These are phyloP conservation scores for Penicillium lagena DNA, from an alignment of 495 filamentous ascomycete species.

Conservation along the genomic window DNA sequence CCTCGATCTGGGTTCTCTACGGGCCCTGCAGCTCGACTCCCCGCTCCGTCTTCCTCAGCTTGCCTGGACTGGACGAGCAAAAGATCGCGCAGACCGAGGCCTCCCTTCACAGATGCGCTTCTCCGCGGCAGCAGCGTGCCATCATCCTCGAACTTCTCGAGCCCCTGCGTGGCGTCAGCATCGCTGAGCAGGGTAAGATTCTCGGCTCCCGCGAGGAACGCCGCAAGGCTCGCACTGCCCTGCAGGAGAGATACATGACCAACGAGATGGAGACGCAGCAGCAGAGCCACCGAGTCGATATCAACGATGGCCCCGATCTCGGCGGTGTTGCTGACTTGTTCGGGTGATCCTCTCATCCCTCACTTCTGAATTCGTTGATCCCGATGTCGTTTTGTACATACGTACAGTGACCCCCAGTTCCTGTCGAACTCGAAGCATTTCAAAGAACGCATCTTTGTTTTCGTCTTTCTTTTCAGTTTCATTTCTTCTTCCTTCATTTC, in stretches of 20 bases:
- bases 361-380: not conserved
- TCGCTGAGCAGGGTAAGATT: constrained; percentile 88
- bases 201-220: constrained; percentile 42
- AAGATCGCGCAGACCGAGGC: constrained; percentile 40
- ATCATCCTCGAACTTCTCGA: constrained; percentile 82
- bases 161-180: constrained; percentile 78
- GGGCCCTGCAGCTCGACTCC: constrained; percentile 50
- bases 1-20: constrained; percentile 73
- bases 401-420: no score
- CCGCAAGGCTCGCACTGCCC: constrained; percentile 42
- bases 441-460: not conserved
- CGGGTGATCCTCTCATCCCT: constrained; percentile 24
- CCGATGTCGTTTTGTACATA: no score
- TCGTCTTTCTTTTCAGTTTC: constrained; percentile 1
- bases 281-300: constrained; percentile 38
- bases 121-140: constrained; percentile 69
- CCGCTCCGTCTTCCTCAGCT: constrained; percentile 45
- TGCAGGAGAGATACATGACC: constrained; percentile 53
- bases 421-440: no score
- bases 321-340: constrained; percentile 66
- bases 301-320: constrained; percentile 55
- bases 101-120: constrained; percentile 53
- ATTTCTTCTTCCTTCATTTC: constrained; percentile 1
- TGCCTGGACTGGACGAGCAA: constrained; percentile 50
- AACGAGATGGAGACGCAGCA: constrained; percentile 40